Conservation (phyloP, 371 early-diverging fungal genomes). For the Nematocida ironsii region DNA sequence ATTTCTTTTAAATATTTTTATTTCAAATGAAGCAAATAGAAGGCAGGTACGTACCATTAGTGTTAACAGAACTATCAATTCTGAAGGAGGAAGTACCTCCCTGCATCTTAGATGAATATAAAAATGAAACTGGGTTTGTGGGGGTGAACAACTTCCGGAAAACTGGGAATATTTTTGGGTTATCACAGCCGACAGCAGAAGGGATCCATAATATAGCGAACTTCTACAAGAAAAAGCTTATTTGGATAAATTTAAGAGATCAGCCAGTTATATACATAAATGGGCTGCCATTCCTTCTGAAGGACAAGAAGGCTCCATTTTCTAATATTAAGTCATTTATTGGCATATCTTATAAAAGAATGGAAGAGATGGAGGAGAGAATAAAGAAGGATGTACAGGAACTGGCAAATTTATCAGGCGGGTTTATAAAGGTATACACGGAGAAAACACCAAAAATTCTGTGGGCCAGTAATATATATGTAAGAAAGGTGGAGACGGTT, state of each 20-base stretch:
- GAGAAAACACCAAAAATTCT: constrained; percentile 35
- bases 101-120: neutral
- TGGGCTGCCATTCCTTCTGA: constrained; percentile 61
- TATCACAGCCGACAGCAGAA: constrained; percentile 48
- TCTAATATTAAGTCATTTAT: constrained; percentile 67
- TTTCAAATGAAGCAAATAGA: neutral
- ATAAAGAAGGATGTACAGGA: constrained; percentile 48
- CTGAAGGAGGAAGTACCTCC: constrained; percentile 34
- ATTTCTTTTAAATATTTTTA: constrained; percentile 22
- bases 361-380: constrained; percentile 55
- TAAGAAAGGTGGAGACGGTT: constrained; percentile 40
- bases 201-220: constrained; percentile 31
- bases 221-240: constrained; percentile 27
- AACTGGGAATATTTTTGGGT: constrained; percentile 38
- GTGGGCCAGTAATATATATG: constrained; percentile 24
- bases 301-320: constrained; percentile 57
- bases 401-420: constrained; percentile 9
- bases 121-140: constrained; percentile 27
- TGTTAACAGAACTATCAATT: constrained; percentile 27
- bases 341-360: constrained; percentile 36
- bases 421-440: constrained; percentile 42
- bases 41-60: constrained; percentile 30
- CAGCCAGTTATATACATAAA: constrained; percentile 77
- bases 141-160: constrained; percentile 43
- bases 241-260: constrained; percentile 75